Evolutionary conservation across 2,329 filamentous ascomycete species (phyloP), one percentile per base, ranked within the genome.

Genomic region (Venturia asperata): DNA sequence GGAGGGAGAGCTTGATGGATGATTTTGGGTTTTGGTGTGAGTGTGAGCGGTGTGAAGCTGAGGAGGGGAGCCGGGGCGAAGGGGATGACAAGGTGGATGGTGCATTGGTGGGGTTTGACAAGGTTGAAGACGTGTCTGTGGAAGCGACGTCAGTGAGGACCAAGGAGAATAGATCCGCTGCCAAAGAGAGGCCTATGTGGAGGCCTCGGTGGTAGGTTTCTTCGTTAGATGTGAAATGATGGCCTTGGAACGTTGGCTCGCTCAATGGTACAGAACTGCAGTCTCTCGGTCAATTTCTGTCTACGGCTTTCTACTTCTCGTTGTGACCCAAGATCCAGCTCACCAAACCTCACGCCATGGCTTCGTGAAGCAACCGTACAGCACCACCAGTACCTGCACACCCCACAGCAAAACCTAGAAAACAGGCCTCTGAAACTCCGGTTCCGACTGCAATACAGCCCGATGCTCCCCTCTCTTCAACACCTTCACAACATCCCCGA

Each of bases 401-500:
- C 30, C 30, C 30, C 30, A 3, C 30, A 34, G 30, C 30, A 6
- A 15, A 30, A 58, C 5, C 52, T 58, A 64, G 19, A 60, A 41
- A 9, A 62, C 41, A 13, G 56, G 64, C 10, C n/a, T 65, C 24
- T 62, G 58, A 3, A 55, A 58, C 17, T 62, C 64, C 24, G 55
- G 39, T 4, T 49, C 52, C 11, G 64, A 7, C 42, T 52, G 39
- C 15, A 3, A 24, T 3, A 67, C 49, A 24, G 37, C 75, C 61
- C 68, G 68, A 66, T 77, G 75, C 63, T 74, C 70, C 0, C 74
- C 74, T 13, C 66, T 70, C 62, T 72, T 73, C 9, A 74, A 30
- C 5, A 75, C 69, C 65, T 75, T 70, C 10, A 76, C 68, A 17
- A 68, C 65, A 69, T 76, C 74, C 0, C 74, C 74, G 34, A 76